A percentile compares a stretch with the other conserved stretches of the same genome.
Conservation (phyloP, 345 rosid genomes). For the Acer campestre region DNA sequence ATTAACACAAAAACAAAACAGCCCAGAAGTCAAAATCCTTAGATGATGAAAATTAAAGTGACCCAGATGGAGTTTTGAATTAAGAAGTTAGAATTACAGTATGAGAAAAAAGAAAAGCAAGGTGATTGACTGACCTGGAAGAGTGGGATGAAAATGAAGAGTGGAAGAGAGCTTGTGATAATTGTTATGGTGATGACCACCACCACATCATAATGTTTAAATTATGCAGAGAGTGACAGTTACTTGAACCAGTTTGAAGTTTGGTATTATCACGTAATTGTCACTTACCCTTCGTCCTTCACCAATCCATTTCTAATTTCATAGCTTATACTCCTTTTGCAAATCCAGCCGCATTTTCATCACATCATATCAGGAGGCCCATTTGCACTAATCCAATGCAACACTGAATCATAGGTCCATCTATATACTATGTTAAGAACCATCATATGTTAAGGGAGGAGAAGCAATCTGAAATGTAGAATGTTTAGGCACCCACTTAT, state of each 20-base stretch:
- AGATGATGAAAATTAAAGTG: constrained; percentile 15
- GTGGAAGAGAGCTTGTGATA: background rate
- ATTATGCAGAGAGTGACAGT: background rate
- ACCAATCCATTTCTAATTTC: background rate
- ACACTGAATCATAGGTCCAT: background rate
- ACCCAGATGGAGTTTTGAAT: background rate
- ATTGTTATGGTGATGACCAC: constrained; percentile 21
- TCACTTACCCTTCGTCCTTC: background rate
- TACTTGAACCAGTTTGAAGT: constrained; percentile 10
- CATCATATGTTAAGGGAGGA: no score
- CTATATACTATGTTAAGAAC: no score
- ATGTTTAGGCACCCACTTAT: no score
- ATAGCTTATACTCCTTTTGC: background rate
- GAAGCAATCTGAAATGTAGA: no score
- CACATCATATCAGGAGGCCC: background rate
- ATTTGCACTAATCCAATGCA: background rate
- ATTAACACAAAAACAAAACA: background rate
- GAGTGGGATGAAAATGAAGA: background rate
- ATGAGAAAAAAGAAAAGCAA: background rate
- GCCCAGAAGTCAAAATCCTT: constrained; percentile 32
- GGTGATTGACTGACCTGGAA: constrained; percentile 21
- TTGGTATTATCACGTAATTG: constrained; percentile 18
- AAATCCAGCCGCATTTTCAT: background rate
- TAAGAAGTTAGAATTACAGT: background rate
- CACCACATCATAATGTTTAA: no score